Base-by-base conservation (phyloP, 1,284 basidiomycete species). In the Cryptococcus sp. region DNA sequence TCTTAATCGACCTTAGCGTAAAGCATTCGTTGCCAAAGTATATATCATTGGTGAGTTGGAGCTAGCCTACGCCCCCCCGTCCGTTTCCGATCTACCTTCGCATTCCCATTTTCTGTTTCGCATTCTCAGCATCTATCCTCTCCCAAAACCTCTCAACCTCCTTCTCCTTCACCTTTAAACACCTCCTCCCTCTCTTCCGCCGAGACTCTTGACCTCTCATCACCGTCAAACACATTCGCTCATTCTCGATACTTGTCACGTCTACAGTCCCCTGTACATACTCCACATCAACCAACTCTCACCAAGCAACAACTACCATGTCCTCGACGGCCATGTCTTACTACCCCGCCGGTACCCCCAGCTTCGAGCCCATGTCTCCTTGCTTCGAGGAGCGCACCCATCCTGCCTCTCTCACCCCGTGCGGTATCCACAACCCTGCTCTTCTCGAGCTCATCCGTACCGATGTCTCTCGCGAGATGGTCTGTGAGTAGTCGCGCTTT, bases 391-490 rank as follows among this genome's bases (percentile, higher is more conserved):
- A 79, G 60, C 69, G 76, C 40, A 76, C 72, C 23, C 79, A 80
- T 66, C 80, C 80, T 15, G 86, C 87, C 45, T 91, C 89, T 26
- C 85, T 93, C 64, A 72, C 89, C 53, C 84, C 86, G 52, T 81
- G 83, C 57, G 82, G 83, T 47, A 76, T 81, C 57, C 92, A 93
- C 80, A 85, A 89, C 77, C 87, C 87, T 19, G 84, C 83, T 48
- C 84, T 96, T 62, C 81, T 94, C 65, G 82, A 85, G 67, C 87
- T 95, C 69, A 83, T 95, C 79, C 81, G 84, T 63, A 85, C 84
- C 62, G 85, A 84, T 39, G 89, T 95, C 54, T 86, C 89, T 6
- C 80, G 82, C 72, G 88, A 91, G 60, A 93, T 96, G 87, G 84
- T 95, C 74, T 78, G 85, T 65, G 76, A 79, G 68, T 77, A 70